Conservation (phyloP, 768 basidiomycete genomes). For the Tricholoma matsutake region DNA sequence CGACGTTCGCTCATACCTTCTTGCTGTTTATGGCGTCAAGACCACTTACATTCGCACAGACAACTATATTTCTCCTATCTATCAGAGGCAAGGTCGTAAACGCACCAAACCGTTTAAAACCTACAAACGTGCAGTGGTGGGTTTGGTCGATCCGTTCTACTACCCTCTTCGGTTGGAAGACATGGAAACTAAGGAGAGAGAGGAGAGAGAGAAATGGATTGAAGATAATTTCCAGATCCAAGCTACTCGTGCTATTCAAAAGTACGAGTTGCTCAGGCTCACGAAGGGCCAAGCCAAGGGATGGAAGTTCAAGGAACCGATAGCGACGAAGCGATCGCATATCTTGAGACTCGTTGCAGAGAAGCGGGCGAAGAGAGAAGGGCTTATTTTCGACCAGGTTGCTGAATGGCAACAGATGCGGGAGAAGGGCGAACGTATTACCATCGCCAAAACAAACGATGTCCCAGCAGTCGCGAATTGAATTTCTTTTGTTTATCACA, state of each 20-base stretch:
- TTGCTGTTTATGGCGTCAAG: conserved; percentile 80
- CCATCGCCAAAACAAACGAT: conserved; percentile 11
- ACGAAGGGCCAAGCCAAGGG: conserved; percentile 39
- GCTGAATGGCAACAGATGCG: conserved; percentile 35
- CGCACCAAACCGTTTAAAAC: conserved; percentile 43
- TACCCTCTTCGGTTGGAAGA: conserved; percentile 82
- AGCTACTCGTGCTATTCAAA: conserved; percentile 31
- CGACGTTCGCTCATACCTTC: conserved; percentile 84
- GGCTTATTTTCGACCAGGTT: conserved; percentile 33
- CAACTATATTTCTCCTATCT: conserved; percentile 68
- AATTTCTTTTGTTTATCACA: conserved; percentile 3
- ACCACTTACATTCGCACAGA: conserved; percentile 96
- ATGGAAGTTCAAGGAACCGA: conserved; percentile 41
- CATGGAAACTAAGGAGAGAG: conserved; percentile 57
- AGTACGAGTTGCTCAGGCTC: conserved; percentile 36
- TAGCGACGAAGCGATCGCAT: conserved; percentile 43
- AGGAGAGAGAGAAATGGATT: conserved; percentile 56
- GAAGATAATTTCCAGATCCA: conserved; percentile 58
- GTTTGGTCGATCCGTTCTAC: conserved; percentile 90
- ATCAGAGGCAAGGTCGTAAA: conserved; percentile 26
- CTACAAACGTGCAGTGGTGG: conserved; percentile 92
- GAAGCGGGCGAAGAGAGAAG: conserved; percentile 39
- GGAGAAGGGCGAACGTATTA: conserved; percentile 26
- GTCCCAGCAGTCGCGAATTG: conserved; percentile 5
- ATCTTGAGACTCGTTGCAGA: conserved; percentile 43